Percentiles rank a stretch among this genome's conserved stretches.
phyloP scores from a whole-genome alignment of 2,329 filamentous ascomycete genomes.

The Canariomyces notabilis region DNA sequence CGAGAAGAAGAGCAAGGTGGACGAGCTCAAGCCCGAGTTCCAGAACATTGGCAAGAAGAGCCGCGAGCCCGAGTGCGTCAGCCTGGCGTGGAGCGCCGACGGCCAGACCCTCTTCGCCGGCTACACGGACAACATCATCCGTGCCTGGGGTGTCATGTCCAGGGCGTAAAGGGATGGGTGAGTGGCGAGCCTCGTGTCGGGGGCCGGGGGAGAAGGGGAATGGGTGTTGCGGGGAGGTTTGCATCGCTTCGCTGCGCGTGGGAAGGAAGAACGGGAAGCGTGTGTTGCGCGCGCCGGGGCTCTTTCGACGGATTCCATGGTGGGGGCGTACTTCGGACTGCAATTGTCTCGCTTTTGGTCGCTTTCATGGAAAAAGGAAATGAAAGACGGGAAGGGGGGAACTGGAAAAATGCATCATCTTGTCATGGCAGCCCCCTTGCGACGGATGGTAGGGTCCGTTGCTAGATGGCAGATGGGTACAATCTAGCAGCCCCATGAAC shows the following conservation, averaged over 20 bases:
- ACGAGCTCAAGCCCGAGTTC: constrained; percentile 99
- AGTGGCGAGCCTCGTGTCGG: constrained; percentile 16
- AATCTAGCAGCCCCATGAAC: constrained; percentile 24
- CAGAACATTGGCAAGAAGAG: constrained; percentile 96
- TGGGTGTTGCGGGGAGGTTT: constrained; percentile 17
- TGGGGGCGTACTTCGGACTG: constrained; percentile 33
- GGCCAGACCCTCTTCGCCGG: constrained; percentile 99
- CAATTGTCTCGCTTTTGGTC: constrained; percentile 33
- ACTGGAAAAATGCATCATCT: constrained; percentile 25
- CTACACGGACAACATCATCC: constrained; percentile 99
- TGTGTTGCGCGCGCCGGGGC: constrained; percentile 18
- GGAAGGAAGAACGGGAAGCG: constrained; percentile 16
- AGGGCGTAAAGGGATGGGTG: constrained; percentile 57
- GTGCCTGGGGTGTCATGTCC: constrained; percentile 96
- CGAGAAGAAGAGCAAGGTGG: constrained; percentile 99
- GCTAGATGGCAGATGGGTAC: constrained; percentile 23
- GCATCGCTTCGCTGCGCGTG: constrained; percentile 23
- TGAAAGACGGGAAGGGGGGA: constrained; percentile 27
- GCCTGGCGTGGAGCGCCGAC: constrained; percentile 94
- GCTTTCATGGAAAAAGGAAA: constrained; percentile 26
- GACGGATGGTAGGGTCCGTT: constrained; percentile 10
- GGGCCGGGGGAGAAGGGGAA: constrained; percentile 15
- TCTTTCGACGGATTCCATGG: constrained; percentile 30
- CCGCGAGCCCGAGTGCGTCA: constrained; percentile 97
- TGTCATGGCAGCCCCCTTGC: constrained; percentile 17